Conservation (phyloP, 495 filamentous ascomycete genomes). For the Neurospora sp. region DNA sequence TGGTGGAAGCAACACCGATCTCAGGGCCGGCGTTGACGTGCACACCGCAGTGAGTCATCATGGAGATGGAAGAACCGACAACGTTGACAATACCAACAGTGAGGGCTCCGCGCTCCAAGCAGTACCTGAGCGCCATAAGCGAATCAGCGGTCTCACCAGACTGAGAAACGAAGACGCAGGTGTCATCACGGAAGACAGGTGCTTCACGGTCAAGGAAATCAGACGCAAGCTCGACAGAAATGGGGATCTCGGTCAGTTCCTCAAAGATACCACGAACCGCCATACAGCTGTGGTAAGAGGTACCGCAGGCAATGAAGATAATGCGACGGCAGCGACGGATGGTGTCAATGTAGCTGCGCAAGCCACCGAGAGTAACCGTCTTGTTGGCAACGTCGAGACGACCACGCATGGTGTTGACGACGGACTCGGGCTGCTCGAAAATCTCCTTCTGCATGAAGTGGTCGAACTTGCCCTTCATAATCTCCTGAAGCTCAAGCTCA, state of each 20-base stretch:
- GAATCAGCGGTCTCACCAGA: conserved; percentile 99
- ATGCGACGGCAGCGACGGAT: conserved; percentile 92
- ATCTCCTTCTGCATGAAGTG: conserved; percentile 99
- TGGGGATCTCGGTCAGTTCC: conserved; percentile 95
- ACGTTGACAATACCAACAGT: conserved; percentile 98
- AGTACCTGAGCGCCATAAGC: conserved; percentile 92
- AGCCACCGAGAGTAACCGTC: conserved; percentile 86
- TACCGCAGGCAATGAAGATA: conserved; percentile 98
- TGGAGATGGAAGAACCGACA: conserved; percentile 94
- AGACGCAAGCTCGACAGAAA: conserved; percentile 91
- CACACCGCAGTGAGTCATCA: conserved; percentile 97
- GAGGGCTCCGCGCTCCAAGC: conserved; percentile 89
- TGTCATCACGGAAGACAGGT: conserved; percentile 99
- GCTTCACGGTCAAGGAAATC: conserved; percentile 97
- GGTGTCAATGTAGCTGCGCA: conserved; percentile 90
- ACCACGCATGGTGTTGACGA: conserved; percentile 99
- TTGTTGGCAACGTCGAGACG: conserved; percentile 89
- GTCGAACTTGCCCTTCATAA: conserved; percentile 99
- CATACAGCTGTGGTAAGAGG: conserved; percentile 98
- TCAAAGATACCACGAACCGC: conserved; percentile 95
- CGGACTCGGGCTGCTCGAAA: conserved; percentile 98
- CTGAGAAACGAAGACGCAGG: conserved; percentile 97
- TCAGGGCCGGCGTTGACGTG: conserved; percentile 98
- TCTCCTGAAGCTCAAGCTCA: conserved; percentile 97
- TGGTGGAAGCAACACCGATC: conserved; percentile 97